phyloP scores from a whole-genome alignment of 495 filamentous ascomycete genomes.

The Penicillium atrosanguineum region DNA sequence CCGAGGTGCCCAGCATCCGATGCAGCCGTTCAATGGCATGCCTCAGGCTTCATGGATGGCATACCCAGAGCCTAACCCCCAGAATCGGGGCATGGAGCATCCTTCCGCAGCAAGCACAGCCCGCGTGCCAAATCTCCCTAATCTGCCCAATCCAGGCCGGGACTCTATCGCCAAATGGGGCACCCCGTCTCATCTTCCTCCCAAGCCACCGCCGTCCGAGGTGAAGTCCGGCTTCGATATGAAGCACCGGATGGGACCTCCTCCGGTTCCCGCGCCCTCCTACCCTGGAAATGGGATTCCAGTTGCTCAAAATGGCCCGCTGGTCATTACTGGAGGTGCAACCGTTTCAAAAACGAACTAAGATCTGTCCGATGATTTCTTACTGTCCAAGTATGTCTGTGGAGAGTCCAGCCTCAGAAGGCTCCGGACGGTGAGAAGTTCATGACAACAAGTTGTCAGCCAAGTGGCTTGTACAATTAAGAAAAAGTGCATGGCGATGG shows the following conservation, averaged over 20 bases:
- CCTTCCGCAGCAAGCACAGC: slow-evolving; percentile 4
- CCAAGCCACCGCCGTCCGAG: slow-evolving; percentile 54
- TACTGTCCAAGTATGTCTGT: neutral
- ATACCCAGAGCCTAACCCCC: slow-evolving; percentile 30
- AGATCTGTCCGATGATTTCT: neutral
- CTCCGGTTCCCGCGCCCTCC: slow-evolving; percentile 18
- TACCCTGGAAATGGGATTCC: slow-evolving; percentile 24
- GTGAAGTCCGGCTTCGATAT: slow-evolving; percentile 45
- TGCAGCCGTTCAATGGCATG: slow-evolving; percentile 30
- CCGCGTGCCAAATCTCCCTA: slow-evolving; percentile 12
- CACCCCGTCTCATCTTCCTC: slow-evolving; percentile 52
- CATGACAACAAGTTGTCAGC: slow-evolving; percentile 3
- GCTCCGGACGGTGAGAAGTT: neutral
- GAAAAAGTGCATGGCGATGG: slow-evolving; percentile 9
- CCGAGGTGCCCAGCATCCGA: slow-evolving; percentile 29
- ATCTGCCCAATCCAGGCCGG: slow-evolving; percentile 16
- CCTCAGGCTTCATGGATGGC: slow-evolving; percentile 35
- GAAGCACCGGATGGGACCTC: slow-evolving; percentile 28
- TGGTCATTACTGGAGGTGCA: slow-evolving; percentile 43
- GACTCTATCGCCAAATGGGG: slow-evolving; percentile 55
- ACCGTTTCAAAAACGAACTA: slow-evolving; percentile 26
- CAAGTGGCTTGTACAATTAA: slow-evolving; percentile 18
- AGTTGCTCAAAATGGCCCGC: slow-evolving; percentile 34
- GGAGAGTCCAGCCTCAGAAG: neutral
- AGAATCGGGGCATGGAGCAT: slow-evolving; percentile 17